Conservation (phyloP, 495 filamentous ascomycete genomes). For the Penicillium ochrochloron region DNA sequence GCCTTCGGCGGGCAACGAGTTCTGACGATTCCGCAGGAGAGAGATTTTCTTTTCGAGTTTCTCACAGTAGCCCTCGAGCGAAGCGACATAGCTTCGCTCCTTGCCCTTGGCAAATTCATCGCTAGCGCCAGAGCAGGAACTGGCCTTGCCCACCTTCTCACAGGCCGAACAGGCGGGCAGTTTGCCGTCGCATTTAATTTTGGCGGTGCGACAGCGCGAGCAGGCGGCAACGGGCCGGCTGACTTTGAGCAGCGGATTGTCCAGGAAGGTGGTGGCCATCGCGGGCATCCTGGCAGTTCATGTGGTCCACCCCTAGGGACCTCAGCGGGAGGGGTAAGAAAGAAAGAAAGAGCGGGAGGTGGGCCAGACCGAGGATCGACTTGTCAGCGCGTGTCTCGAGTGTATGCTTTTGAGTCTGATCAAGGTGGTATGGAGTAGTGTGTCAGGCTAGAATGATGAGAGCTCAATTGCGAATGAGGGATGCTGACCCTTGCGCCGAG, state of each 20-base stretch:
- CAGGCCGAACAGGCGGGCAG: slow-evolving; percentile 92
- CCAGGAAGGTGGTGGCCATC: slow-evolving; percentile 49
- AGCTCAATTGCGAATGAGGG: neutral
- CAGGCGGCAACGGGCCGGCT: slow-evolving; percentile 92
- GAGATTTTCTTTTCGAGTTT: slow-evolving; percentile 75
- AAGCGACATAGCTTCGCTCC: slow-evolving; percentile 93
- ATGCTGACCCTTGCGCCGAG: neutral
- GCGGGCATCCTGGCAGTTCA: slow-evolving; percentile 29
- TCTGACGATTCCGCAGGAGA: slow-evolving; percentile 60
- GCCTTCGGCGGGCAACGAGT: slow-evolving; percentile 61
- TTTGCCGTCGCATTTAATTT: slow-evolving; percentile 96
- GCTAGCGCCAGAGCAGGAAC: slow-evolving; percentile 88
- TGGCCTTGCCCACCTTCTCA: slow-evolving; percentile 78
- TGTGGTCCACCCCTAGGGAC: neutral
- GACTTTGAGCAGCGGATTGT: slow-evolving; percentile 83
- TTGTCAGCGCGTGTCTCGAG: neutral
- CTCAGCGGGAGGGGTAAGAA: slow-evolving; percentile 1
- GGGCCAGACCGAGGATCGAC: neutral
- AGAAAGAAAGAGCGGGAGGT: no score
- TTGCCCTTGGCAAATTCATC: slow-evolving; percentile 94
- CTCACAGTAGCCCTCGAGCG: slow-evolving; percentile 85
- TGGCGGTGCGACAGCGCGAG: slow-evolving; percentile 87
- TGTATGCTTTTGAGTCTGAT: neutral
- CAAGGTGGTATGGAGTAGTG: neutral
- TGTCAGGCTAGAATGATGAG: neutral